Conservation (phyloP, 2,329 filamentous ascomycete genomes). For the Pseudodiploospora longispora region DNA sequence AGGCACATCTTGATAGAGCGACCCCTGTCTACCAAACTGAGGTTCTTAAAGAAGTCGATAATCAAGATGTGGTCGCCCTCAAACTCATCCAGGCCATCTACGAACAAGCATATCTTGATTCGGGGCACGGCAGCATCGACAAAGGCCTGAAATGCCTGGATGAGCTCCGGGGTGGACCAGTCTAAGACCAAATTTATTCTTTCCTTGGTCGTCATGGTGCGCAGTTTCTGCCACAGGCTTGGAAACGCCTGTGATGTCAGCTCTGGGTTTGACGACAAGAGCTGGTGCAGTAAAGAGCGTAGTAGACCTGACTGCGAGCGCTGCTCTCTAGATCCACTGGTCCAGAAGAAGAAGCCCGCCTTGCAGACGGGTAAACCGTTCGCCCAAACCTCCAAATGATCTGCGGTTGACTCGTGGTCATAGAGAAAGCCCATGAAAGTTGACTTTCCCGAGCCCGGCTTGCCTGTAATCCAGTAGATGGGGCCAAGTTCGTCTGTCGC, state of each 20-base stretch:
- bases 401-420: conserved; percentile 12
- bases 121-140: conserved; percentile 12
- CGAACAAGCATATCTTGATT: conserved; percentile 20
- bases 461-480: conserved; percentile 31
- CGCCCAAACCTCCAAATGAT: conserved; percentile 19
- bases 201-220: conserved; percentile 21
- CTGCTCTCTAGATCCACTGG: conserved; percentile 29
- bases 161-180: conserved; percentile 23
- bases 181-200: conserved; percentile 20
- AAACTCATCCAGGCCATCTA: conserved; percentile 27
- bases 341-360: conserved; percentile 39
- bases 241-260: conserved; percentile 20
- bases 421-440: conserved; percentile 34
- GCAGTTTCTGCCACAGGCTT: conserved; percentile 18
- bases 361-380: conserved; percentile 17
- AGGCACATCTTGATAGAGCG: conserved; percentile 22
- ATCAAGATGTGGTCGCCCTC: conserved; percentile 21
- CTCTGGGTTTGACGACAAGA: conserved; percentile 18
- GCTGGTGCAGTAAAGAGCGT: conserved; percentile 27
- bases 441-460: conserved; percentile 39
- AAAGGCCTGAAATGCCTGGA: conserved; percentile 15
- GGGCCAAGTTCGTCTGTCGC: conserved; percentile 11
- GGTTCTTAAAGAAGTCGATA: conserved; percentile 19
- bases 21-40: conserved; percentile 10
- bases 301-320: conserved; percentile 28